Percentiles rank a stretch among this genome's conserved stretches.
Evolutionary conservation across 768 basidiomycete genomes (phyloP).

Genomic region (Hypholoma fasciculare): DNA sequence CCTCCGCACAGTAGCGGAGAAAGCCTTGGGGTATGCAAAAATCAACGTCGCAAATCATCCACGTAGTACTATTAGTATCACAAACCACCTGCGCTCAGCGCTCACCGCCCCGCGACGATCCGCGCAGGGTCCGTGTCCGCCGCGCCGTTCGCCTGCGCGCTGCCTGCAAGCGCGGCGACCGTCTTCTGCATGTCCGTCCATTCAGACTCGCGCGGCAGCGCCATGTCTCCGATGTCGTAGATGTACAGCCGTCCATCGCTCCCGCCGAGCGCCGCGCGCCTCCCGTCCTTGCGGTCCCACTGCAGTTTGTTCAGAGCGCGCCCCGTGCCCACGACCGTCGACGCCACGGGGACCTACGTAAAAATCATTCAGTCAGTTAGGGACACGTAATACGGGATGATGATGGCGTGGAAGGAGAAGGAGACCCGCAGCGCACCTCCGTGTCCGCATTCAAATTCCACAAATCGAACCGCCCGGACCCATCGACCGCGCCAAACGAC

Average conservation of each 20-base stretch:
- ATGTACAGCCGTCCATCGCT: constrained; percentile 92
- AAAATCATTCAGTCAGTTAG: not conserved
- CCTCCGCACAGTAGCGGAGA: too few relatives aligned
- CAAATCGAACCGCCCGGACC: constrained; percentile 92
- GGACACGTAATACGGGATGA: not conserved
- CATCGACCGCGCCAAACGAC: constrained; percentile 90
- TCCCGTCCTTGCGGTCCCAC: constrained; percentile 94
- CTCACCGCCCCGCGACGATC: constrained; percentile 32
- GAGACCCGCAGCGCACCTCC: constrained; percentile 61
- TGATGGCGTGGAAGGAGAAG: not conserved
- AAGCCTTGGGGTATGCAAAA: too few relatives aligned
- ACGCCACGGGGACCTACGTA: constrained; percentile 85
- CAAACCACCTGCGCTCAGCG: not conserved
- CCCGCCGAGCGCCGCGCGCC: constrained; percentile 86
- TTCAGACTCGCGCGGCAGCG: constrained; percentile 84
- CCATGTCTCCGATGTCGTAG: constrained; percentile 94
- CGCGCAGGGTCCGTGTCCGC: constrained; percentile 29
- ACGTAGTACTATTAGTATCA: not conserved
- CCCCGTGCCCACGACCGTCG: constrained; percentile 75
- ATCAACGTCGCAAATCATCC: too few relatives aligned
- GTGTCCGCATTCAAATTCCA: constrained; percentile 99
- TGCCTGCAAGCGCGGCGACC: constrained; percentile 69
- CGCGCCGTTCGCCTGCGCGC: constrained; percentile 46
- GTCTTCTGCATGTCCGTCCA: constrained; percentile 94
- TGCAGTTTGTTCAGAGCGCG: constrained; percentile 93